phyloP scores from a whole-genome alignment of 2,329 filamentous ascomycete genomes.

The Hirsutella minnesotensis region DNA sequence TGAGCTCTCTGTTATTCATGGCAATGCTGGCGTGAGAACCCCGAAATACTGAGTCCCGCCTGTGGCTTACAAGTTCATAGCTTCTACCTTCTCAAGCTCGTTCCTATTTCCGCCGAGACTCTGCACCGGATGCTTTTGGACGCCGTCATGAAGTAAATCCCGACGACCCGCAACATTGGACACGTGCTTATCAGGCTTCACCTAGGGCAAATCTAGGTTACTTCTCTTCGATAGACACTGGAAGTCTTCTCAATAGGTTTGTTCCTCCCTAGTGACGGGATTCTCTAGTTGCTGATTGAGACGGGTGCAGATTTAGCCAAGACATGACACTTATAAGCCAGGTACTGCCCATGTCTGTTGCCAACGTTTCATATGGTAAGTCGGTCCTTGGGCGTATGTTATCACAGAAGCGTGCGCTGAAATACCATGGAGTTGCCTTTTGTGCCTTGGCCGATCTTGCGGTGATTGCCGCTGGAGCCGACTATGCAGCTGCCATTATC shows the following conservation, averaged over 20 bases:
- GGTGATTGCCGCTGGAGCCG: constrained; percentile 27
- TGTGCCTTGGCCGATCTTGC: background rate
- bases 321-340: constrained; percentile 6
- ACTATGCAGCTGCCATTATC: constrained; percentile 34
- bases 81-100: constrained; percentile 2
- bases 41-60: background rate
- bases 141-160: constrained; percentile 1
- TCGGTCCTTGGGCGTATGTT: no score
- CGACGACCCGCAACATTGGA: background rate
- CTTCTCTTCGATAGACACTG: constrained; percentile 2
- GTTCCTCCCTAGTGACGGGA: no score
- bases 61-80: background rate
- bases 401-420: background rate
- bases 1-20: background rate
- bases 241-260: constrained; percentile 1
- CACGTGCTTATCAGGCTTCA: background rate
- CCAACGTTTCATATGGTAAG: constrained; percentile 1
- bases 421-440: background rate
- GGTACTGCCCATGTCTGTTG: constrained; percentile 3
- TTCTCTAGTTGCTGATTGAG: no score
- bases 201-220: constrained; percentile 2
- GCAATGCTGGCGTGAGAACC: background rate
- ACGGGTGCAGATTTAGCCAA: constrained; percentile 4
- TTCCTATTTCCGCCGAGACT: constrained; percentile 1
- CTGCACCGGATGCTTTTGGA: constrained; percentile 3